These are phyloP conservation scores for Phytophthora fragariae DNA, from an alignment of 352 stramenopile species.

Conservation along the genomic window DNA sequence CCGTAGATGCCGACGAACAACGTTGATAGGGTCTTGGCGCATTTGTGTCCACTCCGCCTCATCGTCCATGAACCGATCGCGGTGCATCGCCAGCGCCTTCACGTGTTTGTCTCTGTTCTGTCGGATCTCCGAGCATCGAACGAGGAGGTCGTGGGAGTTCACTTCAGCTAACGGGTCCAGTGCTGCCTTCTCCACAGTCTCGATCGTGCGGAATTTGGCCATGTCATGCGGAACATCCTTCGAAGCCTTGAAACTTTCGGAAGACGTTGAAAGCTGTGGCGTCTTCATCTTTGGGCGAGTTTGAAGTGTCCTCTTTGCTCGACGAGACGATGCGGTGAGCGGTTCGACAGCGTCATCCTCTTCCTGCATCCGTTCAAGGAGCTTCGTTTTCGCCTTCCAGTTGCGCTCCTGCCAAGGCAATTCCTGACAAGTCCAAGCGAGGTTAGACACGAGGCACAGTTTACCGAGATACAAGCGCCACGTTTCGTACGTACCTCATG, in stretches of 20 bases:
- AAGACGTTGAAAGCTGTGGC: neutral
- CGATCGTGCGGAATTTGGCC: constrained; percentile 55
- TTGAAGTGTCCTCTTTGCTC: neutral
- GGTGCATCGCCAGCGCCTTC: constrained; percentile 46
- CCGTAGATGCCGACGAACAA: constrained; percentile 65
- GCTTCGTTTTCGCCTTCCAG: constrained; percentile 45
- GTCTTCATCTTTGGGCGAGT: neutral
- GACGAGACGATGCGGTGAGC: neutral
- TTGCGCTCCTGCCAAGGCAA: constrained; percentile 85
- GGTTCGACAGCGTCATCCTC: constrained; percentile 3
- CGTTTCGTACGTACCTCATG: constrained; percentile 14
- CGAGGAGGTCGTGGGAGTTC: constrained; percentile 78
- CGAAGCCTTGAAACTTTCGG: constrained; percentile 4
- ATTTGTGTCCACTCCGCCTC: constrained; percentile 71
- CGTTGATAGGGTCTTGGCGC: constrained; percentile 74
- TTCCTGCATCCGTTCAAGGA: constrained; percentile 17
- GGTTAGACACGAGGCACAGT: neutral
- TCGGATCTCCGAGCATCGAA: constrained; percentile 70
- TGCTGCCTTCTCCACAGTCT: constrained; percentile 69
- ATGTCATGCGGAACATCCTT: constrained; percentile 4
- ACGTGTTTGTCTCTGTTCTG: constrained; percentile 62
- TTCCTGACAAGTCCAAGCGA: constrained; percentile 30
- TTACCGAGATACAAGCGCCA: neutral
- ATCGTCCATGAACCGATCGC: constrained; percentile 62
- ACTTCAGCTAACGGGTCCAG: constrained; percentile 55